Percentiles rank a stretch among this genome's conserved stretches.
These are phyloP conservation scores for Fusarium azukiicola DNA, from an alignment of 2,329 filamentous ascomycete genomes.

Conservation along the genomic window DNA sequence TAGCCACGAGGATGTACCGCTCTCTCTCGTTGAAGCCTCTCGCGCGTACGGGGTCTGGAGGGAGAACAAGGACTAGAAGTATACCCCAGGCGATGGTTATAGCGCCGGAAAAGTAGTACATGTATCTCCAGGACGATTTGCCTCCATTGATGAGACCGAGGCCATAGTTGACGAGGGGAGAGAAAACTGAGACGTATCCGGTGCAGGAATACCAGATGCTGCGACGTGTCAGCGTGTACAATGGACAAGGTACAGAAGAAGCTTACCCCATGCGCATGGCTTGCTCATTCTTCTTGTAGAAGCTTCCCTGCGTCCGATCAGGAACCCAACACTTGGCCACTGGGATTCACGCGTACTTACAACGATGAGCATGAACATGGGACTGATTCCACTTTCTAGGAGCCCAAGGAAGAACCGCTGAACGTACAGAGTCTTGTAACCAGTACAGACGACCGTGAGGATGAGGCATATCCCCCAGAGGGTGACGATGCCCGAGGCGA, in stretches of 20 bases:
- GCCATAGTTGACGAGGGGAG: slow-evolving; percentile 71
- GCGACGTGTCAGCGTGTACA: not conserved
- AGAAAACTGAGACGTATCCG: slow-evolving; percentile 68
- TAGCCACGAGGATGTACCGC: slow-evolving; percentile 53
- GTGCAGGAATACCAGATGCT: slow-evolving; percentile 66
- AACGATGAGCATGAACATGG: slow-evolving; percentile 77
- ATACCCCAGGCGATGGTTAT: slow-evolving; percentile 66
- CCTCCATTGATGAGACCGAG: slow-evolving; percentile 66
- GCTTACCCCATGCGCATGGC: slow-evolving; percentile 59
- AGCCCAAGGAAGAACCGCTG: slow-evolving; percentile 78
- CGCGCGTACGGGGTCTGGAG: slow-evolving; percentile 65
- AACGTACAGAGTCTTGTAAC: slow-evolving; percentile 62
- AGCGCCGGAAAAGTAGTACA: slow-evolving; percentile 56
- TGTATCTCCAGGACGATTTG: slow-evolving; percentile 56
- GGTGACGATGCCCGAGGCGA: slow-evolving; percentile 59
- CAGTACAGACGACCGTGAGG: slow-evolving; percentile 61
- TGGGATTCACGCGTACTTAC: slow-evolving; percentile 38
- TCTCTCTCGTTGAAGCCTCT: slow-evolving; percentile 53
- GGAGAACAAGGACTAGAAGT: slow-evolving; percentile 63
- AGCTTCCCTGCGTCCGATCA: slow-evolving; percentile 50
- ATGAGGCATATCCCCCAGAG: slow-evolving; percentile 64
- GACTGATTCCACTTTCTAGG: slow-evolving; percentile 76
- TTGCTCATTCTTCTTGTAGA: slow-evolving; percentile 67
- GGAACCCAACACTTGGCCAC: not conserved
- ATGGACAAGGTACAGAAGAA: not conserved